Percentiles rank a stretch among this genome's conserved stretches.
These are phyloP conservation scores for Exutisphaerella laricina DNA, from an alignment of 2,329 filamentous ascomycete species.

Conservation along the genomic window DNA sequence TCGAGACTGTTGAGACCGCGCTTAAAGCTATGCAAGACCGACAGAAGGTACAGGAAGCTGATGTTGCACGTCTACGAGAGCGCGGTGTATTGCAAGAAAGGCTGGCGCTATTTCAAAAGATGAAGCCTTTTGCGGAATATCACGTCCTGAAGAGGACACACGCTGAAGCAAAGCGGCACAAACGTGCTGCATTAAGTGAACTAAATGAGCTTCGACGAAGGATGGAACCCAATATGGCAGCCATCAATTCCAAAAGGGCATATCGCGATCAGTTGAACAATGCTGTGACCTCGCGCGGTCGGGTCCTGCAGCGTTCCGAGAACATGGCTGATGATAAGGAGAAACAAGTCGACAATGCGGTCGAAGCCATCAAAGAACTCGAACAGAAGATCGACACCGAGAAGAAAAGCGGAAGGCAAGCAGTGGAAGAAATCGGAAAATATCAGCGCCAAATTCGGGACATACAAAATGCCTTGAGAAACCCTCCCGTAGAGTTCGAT, in stretches of 20 bases:
- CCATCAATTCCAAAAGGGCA: conserved; percentile 62
- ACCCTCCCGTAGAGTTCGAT: conserved; percentile 64
- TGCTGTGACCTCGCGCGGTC: conserved; percentile 52
- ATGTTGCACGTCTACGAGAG: conserved; percentile 78
- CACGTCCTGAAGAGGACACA: conserved; percentile 48
- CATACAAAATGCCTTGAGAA: conserved; percentile 58
- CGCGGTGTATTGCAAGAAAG: conserved; percentile 62
- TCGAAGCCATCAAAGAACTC: conserved; percentile 32
- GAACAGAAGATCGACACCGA: conserved; percentile 38
- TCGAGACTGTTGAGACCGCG: conserved; percentile 55
- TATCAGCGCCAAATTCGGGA: conserved; percentile 50
- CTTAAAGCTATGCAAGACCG: conserved; percentile 64
- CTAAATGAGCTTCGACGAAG: conserved; percentile 56
- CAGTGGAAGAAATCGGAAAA: conserved; percentile 27
- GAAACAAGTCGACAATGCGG: conserved; percentile 34
- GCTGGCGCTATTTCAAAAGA: conserved; percentile 59
- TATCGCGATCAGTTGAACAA: conserved; percentile 58
- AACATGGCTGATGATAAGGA: conserved; percentile 39
- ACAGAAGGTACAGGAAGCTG: conserved; percentile 68
- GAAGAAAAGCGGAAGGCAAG: conserved; percentile 38
- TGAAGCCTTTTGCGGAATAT: conserved; percentile 62
- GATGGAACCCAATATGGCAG: conserved; percentile 62
- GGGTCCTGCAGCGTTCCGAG: conserved; percentile 52
- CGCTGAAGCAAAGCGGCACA: conserved; percentile 50
- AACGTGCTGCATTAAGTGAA: conserved; percentile 51